Conservation (phyloP, 2,329 filamentous ascomycete genomes). For the Xylariales sp. region DNA sequence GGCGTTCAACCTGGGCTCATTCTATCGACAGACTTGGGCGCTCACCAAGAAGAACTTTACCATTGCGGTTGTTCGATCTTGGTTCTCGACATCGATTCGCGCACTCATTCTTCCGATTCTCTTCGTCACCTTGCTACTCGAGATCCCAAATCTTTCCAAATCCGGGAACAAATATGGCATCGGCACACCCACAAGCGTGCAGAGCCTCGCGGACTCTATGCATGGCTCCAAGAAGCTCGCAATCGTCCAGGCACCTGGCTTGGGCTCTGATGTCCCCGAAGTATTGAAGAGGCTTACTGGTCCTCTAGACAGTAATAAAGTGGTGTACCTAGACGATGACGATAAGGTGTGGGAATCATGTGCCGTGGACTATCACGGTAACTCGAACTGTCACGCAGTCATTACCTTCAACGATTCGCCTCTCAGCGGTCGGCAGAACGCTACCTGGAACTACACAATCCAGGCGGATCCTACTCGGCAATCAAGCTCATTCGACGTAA, state of each 20-base stretch:
- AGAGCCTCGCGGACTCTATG: constrained; percentile 18
- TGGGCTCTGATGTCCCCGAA: constrained; percentile 19
- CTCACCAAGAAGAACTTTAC: constrained; percentile 23
- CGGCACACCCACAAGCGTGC: constrained; percentile 13
- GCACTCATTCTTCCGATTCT: constrained; percentile 20
- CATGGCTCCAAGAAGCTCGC: constrained; percentile 18
- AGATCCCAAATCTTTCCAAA: constrained; percentile 20
- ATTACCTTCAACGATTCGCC: constrained; percentile 68
- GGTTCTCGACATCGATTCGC: constrained; percentile 21
- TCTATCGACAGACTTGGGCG: constrained; percentile 20
- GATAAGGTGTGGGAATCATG: constrained; percentile 16
- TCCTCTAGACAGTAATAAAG: constrained; percentile 14
- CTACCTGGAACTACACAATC: constrained; percentile 68
- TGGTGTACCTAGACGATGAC: constrained; percentile 14
- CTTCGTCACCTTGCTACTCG: constrained; percentile 20
- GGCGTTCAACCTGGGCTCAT: constrained; percentile 6
- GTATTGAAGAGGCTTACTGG: constrained; percentile 18
- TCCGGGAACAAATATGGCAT: constrained; percentile 18
- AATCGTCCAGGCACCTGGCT: constrained; percentile 15
- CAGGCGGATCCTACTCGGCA: constrained; percentile 57
- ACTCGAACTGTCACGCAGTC: constrained; percentile 68
- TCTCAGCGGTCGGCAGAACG: constrained; percentile 42
- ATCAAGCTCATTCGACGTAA: constrained; percentile 50
- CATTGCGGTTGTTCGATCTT: constrained; percentile 17
- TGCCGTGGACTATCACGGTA: constrained; percentile 42